Evolutionary conservation across 2,329 filamentous ascomycete genomes (phyloP), one percentile per base, ranked within the genome.

Genomic region (Aspergillus ustus): DNA sequence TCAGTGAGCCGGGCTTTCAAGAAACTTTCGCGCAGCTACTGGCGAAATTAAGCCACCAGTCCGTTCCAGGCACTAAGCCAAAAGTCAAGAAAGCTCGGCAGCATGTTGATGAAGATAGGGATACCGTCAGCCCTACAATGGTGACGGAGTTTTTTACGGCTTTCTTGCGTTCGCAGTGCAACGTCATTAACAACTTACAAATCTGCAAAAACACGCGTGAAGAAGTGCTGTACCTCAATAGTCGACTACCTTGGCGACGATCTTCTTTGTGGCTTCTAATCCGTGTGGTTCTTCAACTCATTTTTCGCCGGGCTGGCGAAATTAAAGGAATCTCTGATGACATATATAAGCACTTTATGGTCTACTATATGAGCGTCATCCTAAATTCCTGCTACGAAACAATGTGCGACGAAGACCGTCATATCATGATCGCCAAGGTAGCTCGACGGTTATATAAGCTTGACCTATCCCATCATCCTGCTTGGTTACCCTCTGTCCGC

Each of bases 181-280:
- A 63, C 2, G 59, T 69, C 0, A 58, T 64, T 4, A 15, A 69
- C 0, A 65, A 67, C 0, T 6, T 52, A 0, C 72, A 75, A 0
- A 76, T 87, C n/a, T 73, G 64, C 48, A 88, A 88, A 61, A 75
- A 82, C 31, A 84, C 82, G 0, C 80, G 83, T 2, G 84, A 88
- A 44, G 85, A 88, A 15, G 79, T 86, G 1, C 59, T 84, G 9
- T 86, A 77, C 75, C 61, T 66, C 2, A 40, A 63, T 45, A 67
- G 44, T 57, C 61, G 67, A 63, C 40, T 62, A 55, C 46, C 57
- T 62, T 62, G 69, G 67, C 51, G 68, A 51, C 9, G 69, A 49
- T 58, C 64, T 29, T 17, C 85, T 0, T 61, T 83, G 0, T 89
- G 85, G 85, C 73, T 88, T 0, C 73, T 87, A 0, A 58, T 88